phyloP scores from a whole-genome alignment of 1,284 basidiomycete species.

The Irpex lacteus region DNA sequence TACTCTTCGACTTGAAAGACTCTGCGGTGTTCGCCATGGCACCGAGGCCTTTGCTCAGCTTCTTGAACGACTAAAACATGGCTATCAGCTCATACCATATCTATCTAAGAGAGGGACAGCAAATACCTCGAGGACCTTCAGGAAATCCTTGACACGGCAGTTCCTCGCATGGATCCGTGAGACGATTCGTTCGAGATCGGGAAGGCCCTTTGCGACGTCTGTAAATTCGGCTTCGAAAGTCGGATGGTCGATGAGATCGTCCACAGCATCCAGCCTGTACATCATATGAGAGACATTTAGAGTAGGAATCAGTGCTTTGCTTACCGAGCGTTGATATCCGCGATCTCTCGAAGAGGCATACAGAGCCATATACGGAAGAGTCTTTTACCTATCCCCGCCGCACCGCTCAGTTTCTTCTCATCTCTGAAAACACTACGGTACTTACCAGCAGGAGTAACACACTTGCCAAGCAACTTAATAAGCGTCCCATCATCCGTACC shows the following conservation, averaged over 20 bases:
- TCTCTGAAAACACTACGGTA: too few species aligned
- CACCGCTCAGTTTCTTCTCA: too few species aligned
- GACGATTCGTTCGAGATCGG: conserved; percentile 91
- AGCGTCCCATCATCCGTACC: conserved; percentile 89
- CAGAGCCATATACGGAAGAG: conserved; percentile 95
- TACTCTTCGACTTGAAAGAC: conserved; percentile 72
- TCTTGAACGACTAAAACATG: conserved; percentile 67
- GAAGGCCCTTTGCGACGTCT: conserved; percentile 74
- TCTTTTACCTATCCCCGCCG: conserved; percentile 64
- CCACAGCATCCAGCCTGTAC: conserved; percentile 83
- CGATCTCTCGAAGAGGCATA: conserved; percentile 77
- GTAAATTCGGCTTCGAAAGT: conserved; percentile 77
- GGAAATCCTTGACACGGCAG: conserved; percentile 83
- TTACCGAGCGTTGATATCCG: conserved; percentile 85
- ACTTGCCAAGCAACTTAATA: conserved; percentile 79
- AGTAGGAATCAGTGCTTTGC: conserved; percentile 13
- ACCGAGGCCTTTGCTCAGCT: conserved; percentile 64
- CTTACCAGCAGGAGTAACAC: conserved; percentile 84
- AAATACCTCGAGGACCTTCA: conserved; percentile 71
- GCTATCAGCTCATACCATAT: background rate
- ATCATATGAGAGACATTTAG: background rate
- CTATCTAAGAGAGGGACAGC: too few species aligned
- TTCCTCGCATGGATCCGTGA: conserved; percentile 92
- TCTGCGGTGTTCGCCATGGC: conserved; percentile 66
- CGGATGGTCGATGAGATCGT: conserved; percentile 80